Conservation (phyloP, 352 stramenopile genomes). For the Globisporangium spinosum region DNA sequence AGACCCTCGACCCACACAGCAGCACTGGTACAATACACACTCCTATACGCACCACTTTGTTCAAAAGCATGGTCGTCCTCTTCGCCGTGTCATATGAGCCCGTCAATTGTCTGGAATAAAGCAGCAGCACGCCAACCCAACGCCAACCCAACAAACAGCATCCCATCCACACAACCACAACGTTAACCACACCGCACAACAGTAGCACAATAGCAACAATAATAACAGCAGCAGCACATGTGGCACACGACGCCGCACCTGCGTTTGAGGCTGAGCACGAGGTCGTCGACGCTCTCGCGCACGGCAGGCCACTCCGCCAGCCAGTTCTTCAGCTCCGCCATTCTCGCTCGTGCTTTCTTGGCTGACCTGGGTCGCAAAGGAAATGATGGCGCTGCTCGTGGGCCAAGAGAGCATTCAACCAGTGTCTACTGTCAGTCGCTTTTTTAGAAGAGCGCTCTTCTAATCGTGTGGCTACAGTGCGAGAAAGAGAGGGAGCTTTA, state of each 20-base stretch:
- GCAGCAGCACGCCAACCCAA: background rate
- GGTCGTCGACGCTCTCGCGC: slow-evolving; percentile 56
- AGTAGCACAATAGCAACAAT: too few relatives aligned
- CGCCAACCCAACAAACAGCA: background rate
- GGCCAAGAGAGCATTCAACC: background rate
- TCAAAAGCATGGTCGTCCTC: slow-evolving; percentile 69
- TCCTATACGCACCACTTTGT: slow-evolving; percentile 49
- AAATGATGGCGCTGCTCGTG: slow-evolving; percentile 1
- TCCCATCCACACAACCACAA: too few relatives aligned
- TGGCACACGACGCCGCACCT: slow-evolving; percentile 24
- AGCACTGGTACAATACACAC: background rate
- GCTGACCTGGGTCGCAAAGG: background rate
- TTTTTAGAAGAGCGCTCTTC: background rate
- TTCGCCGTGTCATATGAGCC: slow-evolving; percentile 83
- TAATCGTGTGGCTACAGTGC: background rate
- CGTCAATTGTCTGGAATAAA: slow-evolving; percentile 42
- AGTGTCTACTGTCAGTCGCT: background rate
- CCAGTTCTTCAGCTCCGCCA: slow-evolving; percentile 58
- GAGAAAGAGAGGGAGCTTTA: background rate
- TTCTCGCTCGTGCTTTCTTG: background rate
- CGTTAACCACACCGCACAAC: background rate
- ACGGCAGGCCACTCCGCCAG: slow-evolving; percentile 77
- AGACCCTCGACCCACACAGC: background rate
- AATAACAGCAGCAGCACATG: background rate
- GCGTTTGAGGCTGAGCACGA: slow-evolving; percentile 80